These are phyloP conservation scores for Magnusiomyces magnusii DNA, from an alignment of 1,139 yeast genomes.

Conservation along the genomic window DNA sequence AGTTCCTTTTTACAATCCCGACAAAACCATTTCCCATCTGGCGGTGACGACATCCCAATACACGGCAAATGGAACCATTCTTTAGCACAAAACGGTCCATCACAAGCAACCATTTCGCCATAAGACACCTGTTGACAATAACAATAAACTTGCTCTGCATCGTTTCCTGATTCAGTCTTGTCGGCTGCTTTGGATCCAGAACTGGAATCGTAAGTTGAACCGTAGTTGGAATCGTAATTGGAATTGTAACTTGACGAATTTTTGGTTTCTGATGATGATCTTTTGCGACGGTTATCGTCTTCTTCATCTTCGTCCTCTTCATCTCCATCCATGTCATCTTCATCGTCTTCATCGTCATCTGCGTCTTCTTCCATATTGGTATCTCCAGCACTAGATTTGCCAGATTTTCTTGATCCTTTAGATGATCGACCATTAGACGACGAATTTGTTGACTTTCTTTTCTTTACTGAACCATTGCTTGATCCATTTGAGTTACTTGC, in stretches of 20 bases:
- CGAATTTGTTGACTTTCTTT: background rate
- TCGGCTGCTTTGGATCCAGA: no score
- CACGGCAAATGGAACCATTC: conserved; percentile 99
- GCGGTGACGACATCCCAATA: conserved; percentile 82
- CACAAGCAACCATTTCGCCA: conserved; percentile 99
- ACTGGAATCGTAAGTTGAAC: background rate
- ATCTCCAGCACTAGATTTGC: no score
- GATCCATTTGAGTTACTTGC: background rate
- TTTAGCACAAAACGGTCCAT: conserved; percentile 82
- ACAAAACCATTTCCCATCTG: conserved; percentile 97
- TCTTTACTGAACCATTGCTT: background rate
- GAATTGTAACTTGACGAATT: background rate
- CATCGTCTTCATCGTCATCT: background rate
- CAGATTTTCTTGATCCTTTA: no score
- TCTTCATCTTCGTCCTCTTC: background rate
- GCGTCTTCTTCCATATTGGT: conserved; percentile 9
- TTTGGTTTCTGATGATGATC: conserved; percentile 2
- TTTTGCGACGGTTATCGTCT: conserved; percentile 7
- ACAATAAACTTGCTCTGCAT: conserved; percentile 77
- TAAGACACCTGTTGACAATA: conserved; percentile 94
- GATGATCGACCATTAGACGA: no score
- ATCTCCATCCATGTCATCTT: conserved; percentile 1
- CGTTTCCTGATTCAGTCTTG: conserved; percentile 7
- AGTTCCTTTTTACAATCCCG: conserved; percentile 56
- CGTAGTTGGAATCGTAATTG: background rate